Evolutionary conservation across 495 filamentous ascomycete genomes (phyloP), one percentile per base, ranked within the genome.

Genomic region (Diplogelasinospora grovesii): DNA sequence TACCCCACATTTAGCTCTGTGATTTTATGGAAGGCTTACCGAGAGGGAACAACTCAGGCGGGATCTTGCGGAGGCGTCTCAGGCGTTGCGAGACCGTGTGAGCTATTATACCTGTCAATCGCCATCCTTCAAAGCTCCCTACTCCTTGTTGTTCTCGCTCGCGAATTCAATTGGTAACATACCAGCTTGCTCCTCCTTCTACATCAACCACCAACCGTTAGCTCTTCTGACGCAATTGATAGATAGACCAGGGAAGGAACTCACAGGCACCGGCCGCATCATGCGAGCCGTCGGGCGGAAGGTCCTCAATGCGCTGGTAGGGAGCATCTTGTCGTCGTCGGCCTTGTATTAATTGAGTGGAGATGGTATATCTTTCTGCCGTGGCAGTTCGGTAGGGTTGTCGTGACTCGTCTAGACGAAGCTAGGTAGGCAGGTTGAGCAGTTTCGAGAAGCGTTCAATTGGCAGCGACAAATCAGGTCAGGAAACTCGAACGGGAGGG

Each of bases 71-170:
- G 45, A 96, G 68, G 48, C 73, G 77, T 54, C 92, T 82, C 46
- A 99, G 73, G 53, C 93, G 84, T 71, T 99, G 92, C 32, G 92
- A 96, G 68, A 99, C 82, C 43, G 92, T 97, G 72, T 97, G 92
- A 60, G 86, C 92, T 98, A 53, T 49, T 19, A 21, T 21, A 19
- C 11, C 26, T 22, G 29, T 23, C 21, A 30, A 35, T 26, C 36
- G 48, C 66, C 48, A 65, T 59, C 38, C 15, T 36, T 13, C 4
- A 7, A 28, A 27, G 14, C 39, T 18, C 29, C 37, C n/a, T 0
- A 13, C n/a, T n/a, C n/a, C n/a, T n/a, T n/a, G n/a, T n/a, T n/a
- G n/a, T n/a, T n/a, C n/a, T n/a, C n/a, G n/a, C n/a, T 34, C 33
- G 47, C 22, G 18, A 29, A 25, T 5, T 51, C 56, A 57, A 59